Evolutionary conservation across 176 grass and related monocot species (phyloP), one percentile per base, ranked within the genome.

Genomic region (Bothriochloa decipiens): DNA sequence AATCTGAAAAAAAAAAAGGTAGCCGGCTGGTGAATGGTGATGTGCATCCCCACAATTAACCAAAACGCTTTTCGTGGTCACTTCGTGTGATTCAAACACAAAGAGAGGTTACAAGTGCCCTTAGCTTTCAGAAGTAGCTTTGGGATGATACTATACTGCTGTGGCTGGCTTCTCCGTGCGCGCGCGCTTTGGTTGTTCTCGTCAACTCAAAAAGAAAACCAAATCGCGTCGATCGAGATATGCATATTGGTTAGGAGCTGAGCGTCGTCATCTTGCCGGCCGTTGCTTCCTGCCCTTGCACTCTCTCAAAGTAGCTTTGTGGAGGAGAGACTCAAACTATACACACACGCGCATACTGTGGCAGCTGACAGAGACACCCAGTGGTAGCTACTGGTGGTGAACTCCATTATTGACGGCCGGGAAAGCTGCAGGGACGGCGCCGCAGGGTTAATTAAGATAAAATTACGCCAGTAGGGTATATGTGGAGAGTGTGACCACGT

Each of bases 21-120:
- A 49, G 46, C 4, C 46, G 13, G 14, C 46, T 53, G 49, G 49
- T 58, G 55, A 20, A 57, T 75, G 72, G 49, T 63, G 61, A 63
- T 63, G 61, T 25, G 11, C 61, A 64, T 29, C 61, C 23, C 52
- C 74, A 60, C 74, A 18, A 36, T 37, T 36, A 32, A 58, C 74
- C 74, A 20, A 58, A 22, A 76, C 32, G 11, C 49, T 65, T 45
- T 79, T 79, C 62, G 7, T 79, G 2, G 26, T 43, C 18, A 25
- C 46, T 80, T 49, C 20, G 64, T 36, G 78, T 69, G 64, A 23
- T 81, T 29, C 64, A 81, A 53, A 46, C 64, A 32, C 64, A 69
- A 81, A 60, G 33, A 39, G 11, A 39, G 4, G 18, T 32, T 14
- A 12, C 17, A 76, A 28, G 62, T 65, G 62, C 16, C 42, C 17